Base-by-base conservation (phyloP, 305 asterid genomes). In the Rubia peregrina region DNA sequence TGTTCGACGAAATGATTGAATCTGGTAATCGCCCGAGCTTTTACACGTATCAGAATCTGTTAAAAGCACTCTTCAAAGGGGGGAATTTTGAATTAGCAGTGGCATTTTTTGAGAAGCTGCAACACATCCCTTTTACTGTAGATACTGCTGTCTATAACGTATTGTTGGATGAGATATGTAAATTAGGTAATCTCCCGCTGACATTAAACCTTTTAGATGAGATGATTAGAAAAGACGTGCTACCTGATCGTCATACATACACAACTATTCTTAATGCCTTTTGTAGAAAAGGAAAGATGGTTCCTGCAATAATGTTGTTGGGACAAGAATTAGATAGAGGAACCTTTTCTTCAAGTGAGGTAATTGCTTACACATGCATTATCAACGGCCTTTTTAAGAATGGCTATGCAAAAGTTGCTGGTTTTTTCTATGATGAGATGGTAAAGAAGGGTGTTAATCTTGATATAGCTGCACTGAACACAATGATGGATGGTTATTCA, bases 61-160 rank as follows among this genome's bases (percentile, higher is more conserved):
- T 90, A 78, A 90, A 87, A 78, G 93, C 94, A 72, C 81, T 90
- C 40, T 86, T 90, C 82, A 84, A 74, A 85, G 89, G 88, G 69
- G 91, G 93, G 22, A 67, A 83, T 73, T 43, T 86, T 9, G 71
- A 77, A 60, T 84, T 79, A 78, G 97, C 95, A 3, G 14, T 87
- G 67, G 72, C 70, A 69, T 89, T 90, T 68, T 86, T 87, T 71
- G 49, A 33, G 75, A 78, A 80, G 71, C 91, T 92, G 57, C 86
- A 71, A 16, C 73, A 76, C 6, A 79, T 67, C 68, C 85, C 84
- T 70, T 73, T 60, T 84, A 84, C 75, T 60, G 16, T 75, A 67
- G 92, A 90, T 79, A 82, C 74, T 61, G 73, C 78, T 43, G 63
- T 78, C 48, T 92, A 87, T 87, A 92, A 90, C 75, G 83, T 84